Evolutionary conservation across 2,329 filamentous ascomycete genomes (phyloP).

Genomic region (Huntiella decipiens): DNA sequence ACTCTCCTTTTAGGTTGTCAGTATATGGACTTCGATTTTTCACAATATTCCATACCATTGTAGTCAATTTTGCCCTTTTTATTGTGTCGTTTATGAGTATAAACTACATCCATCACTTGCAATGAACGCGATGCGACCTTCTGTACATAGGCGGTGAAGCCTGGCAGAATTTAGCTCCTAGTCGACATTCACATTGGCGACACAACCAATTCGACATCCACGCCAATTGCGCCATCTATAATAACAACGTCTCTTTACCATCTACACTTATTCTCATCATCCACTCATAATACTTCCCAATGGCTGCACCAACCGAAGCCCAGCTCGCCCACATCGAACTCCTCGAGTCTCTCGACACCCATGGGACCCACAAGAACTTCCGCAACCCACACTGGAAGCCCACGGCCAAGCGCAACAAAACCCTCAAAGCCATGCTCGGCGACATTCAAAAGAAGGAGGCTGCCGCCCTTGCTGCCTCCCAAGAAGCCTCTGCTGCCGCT

Average conservation of each 20-base stretch:
- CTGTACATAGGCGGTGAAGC: conserved; percentile 9
- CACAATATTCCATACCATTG: neutral
- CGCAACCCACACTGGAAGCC: conserved; percentile 82
- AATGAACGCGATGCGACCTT: neutral
- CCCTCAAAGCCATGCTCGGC: conserved; percentile 87
- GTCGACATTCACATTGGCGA: no score
- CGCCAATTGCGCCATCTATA: neutral
- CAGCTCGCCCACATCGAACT: conserved; percentile 69
- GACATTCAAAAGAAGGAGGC: conserved; percentile 79
- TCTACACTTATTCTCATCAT: neutral
- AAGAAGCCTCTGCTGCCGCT: conserved; percentile 55
- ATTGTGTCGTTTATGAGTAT: neutral
- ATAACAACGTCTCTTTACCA: neutral
- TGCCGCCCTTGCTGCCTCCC: conserved; percentile 62
- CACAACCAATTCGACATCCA: no score
- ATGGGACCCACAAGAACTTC: conserved; percentile 70
- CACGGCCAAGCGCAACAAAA: conserved; percentile 92
- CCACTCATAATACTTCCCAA: conserved; percentile 17
- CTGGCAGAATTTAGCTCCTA: conserved; percentile 7
- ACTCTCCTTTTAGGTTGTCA: conserved; percentile 44
- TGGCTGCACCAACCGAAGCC: conserved; percentile 48
- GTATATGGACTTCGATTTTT: neutral
- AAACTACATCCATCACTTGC: no score
- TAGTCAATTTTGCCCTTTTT: conserved; percentile 1
- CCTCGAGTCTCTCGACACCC: conserved; percentile 81